These are phyloP conservation scores for Sisymbrium altissimum DNA, from an alignment of 345 rosid genomes.

Conservation along the genomic window DNA sequence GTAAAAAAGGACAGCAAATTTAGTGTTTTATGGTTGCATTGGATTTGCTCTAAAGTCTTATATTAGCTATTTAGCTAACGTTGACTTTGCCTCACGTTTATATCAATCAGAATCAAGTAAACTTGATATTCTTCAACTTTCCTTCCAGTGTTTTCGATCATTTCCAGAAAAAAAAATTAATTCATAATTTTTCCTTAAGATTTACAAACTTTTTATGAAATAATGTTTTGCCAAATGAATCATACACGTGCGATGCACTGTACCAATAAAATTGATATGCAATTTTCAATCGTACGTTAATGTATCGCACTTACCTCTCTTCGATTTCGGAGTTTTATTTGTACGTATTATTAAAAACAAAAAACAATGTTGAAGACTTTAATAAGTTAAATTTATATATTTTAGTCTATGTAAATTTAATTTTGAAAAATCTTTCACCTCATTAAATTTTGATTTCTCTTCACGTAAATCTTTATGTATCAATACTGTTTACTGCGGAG, in stretches of 20 bases:
- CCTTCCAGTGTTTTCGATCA: not conserved
- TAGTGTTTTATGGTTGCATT: too few species aligned
- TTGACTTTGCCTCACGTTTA: slow-evolving; percentile 27
- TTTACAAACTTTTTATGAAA: not conserved
- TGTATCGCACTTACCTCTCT: not conserved
- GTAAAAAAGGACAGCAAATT: too few species aligned
- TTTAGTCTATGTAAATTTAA: not conserved
- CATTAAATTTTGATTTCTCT: not conserved
- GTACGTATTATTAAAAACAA: not conserved
- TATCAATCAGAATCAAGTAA: slow-evolving; percentile 28
- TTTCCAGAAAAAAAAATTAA: not conserved
- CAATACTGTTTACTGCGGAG: not conserved
- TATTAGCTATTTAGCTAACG: too few species aligned
- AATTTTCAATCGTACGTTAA: not conserved
- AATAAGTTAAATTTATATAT: not conserved
- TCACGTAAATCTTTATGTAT: not conserved
- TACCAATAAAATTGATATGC: not conserved
- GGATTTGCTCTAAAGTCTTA: too few species aligned
- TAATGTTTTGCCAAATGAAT: not conserved
- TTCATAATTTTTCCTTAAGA: not conserved
- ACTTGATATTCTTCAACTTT: slow-evolving; percentile 23
- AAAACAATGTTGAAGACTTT: not conserved
- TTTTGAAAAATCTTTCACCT: not conserved
- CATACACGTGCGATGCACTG: not conserved
- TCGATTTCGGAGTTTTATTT: not conserved